Evolutionary conservation across 1,139 yeast species (phyloP), one percentile per base, ranked within the genome.

Genomic region (Kodamaea sp.): DNA sequence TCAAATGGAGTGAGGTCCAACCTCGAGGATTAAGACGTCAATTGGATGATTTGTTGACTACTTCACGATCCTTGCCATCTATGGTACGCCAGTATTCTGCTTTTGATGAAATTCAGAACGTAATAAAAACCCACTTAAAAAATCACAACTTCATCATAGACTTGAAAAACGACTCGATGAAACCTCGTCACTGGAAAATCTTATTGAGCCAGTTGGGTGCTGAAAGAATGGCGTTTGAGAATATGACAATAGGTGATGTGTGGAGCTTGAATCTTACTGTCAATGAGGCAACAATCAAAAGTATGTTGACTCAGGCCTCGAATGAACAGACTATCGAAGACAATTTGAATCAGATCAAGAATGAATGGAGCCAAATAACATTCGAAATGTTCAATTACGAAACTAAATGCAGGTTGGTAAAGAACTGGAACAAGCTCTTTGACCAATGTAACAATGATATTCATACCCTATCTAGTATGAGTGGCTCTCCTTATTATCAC

Each of bases 301-400:
- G 73, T 0, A 58, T 84, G 1, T 49, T 87, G 4, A 66, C 69
- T 1, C 78, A 74, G 42, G 97, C 97, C 0, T 77, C 76, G 40
- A 84, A 87, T 15, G 97, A 92, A 50, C 67, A 73, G 39, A 69
- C 77, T 0, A 63, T 92, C 6, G 88, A 83, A 41, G 77, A 73
- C 12, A 74, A 80, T 9, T 51, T 84, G 15, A 48, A 47, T 1
- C 54, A 61, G 6, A 76, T 90, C 9, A 65, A 63, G 32, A 49
- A 48, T 0, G 65, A 57, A 4, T 83, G 90, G 90, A 43, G 57
- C 0, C 49, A 55, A 0, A 61, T 66, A 15, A 55, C 71, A 0
- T 75, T 86, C 39, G 84, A 79, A 15, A 63, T 74, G 22, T 80
- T 79, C 48, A 70, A 69, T 24, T 83, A 75, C 50, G 71, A 74